A percentile compares a stretch with the other conserved stretches of the same genome.
phyloP scores from a whole-genome alignment of 176 grass and related monocot genomes.

The Rhynchospora tenuis region DNA sequence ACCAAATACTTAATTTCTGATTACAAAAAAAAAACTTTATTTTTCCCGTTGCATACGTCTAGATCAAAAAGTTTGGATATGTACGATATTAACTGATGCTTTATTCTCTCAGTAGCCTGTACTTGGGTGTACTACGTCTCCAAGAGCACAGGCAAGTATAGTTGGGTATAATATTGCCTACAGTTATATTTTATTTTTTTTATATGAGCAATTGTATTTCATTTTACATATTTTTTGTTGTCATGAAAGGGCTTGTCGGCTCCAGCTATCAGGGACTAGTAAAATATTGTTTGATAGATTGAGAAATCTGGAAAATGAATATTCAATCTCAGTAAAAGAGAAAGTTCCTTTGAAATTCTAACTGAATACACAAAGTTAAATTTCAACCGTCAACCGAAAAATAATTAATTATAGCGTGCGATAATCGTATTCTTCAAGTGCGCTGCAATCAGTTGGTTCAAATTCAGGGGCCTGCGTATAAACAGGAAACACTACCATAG shows the following conservation, averaged over 20 bases:
- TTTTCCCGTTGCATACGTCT: neutral
- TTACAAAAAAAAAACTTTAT: neutral
- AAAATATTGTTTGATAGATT: neutral
- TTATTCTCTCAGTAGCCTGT: neutral
- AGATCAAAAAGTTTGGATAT: neutral
- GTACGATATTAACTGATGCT: neutral
- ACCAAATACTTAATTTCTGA: neutral
- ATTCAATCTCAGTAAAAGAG: neutral
- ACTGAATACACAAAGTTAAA: neutral
- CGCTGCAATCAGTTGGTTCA: neutral
- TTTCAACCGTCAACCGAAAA: neutral
- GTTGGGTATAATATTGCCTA: too few species aligned
- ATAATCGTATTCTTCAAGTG: neutral
- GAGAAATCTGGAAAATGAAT: neutral
- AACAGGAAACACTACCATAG: neutral
- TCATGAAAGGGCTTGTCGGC: neutral
- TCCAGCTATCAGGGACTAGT: neutral
- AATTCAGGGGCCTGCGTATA: neutral
- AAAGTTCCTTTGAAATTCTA: neutral
- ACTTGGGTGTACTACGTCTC: neutral
- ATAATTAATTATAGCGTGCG: neutral
- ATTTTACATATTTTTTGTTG: neutral
- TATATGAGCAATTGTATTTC: neutral
- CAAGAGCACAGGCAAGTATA: neutral
- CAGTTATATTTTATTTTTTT: neutral